Evolutionary conservation across 163 green algal genomes (phyloP), one percentile per base, ranked within the genome.

Genomic region (Volvox carteri): DNA sequence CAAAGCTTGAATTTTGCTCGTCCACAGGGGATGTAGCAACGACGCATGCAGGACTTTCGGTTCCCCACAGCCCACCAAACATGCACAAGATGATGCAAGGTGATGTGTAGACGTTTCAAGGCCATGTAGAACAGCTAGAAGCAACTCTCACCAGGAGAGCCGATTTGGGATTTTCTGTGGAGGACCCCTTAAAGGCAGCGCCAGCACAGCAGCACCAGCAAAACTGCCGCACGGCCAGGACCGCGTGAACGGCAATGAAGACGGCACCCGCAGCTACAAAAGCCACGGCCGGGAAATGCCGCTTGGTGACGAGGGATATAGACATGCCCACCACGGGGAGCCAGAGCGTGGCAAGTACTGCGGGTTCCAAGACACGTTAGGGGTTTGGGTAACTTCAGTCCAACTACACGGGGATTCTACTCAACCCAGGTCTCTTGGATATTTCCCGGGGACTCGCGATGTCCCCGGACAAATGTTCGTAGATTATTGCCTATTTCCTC

Each of bases 131-230:
- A n/a, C n/a, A n/a, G n/a, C n/a, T n/a, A n/a, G n/a, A n/a, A n/a
- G n/a, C n/a, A n/a, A n/a, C 46, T 70, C 75, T 52, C 75, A 84
- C 75, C 75, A 84, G 50, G 16, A 84, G 48, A 7, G 75, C 75
- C 3, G 75, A 84, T 30, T 84, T 84, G 30, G 75, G 75, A 30
- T 84, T 56, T 37, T 84, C 75, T 21, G 44, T 67, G 44, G 75
- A 50, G 12, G n/a, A 28, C 8, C 73, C 42, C 21, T 60, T 46
- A 44, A 60, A 39, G 8, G 44, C 46, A 28, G 42, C 75, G 30
- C 54, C 54, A 65, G 19, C 33, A 30, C 75, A 84, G 46, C 75
- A 84, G 75, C 30, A 62, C 72, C 72, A 83, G 11, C 74, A 84
- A 1, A 70, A 19, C 48, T 84, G 75, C 1, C 75, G 30, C 12